Base-by-base conservation (phyloP, 352 stramenopile genomes). In the Thraustochytrium striatum region DNA sequence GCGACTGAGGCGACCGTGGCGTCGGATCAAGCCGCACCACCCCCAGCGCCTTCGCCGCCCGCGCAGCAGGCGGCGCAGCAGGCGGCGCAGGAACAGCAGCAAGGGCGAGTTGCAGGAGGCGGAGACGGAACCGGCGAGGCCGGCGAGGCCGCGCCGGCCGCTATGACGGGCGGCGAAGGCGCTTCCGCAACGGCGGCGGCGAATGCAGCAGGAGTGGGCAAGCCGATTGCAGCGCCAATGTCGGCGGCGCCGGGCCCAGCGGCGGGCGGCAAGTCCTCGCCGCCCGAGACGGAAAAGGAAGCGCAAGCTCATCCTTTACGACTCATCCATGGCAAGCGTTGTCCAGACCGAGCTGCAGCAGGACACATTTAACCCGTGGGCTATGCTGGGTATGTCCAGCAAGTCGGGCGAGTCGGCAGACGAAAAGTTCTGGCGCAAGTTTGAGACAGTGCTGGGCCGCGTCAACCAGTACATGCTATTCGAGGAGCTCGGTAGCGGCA, bases 381-480 rank as follows among this genome's bases (percentile, higher is more conserved):
- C 16, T 25, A 55, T 21, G 25, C 47, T 55, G 16, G 47, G 16
- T 55, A 55, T 55, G 47, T 21, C 16, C 16, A 55, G 25, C 16
- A 16, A 55, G 47, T 25, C 16, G 47, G 47, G 25, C 16, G 16
- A 16, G 16, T 16, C 16, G 47, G 16, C 47, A 25, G 47, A 55
- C 47, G 25, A 55, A 25, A 55, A 55, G 47, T 55, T 55, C 47
- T 21, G 16, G 47, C 44, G 65, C 44, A 75, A 75, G 65, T 75
- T 55, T 32, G 65, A 75, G 30, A 75, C 65, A 8, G 65, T 75
- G n/a, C 47, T 80, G 55, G 70, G 70, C 28, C 19, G 53, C 8
- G 30, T 78, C 30, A 50, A 82, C 36, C 50, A 78, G n/a, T 65
- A 78, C 28, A 69, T 68, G 30, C 57, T 83, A 25, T 50, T 44